Conservation (phyloP, 257 asterid genomes). For the Plectranthus barbatus region DNA sequence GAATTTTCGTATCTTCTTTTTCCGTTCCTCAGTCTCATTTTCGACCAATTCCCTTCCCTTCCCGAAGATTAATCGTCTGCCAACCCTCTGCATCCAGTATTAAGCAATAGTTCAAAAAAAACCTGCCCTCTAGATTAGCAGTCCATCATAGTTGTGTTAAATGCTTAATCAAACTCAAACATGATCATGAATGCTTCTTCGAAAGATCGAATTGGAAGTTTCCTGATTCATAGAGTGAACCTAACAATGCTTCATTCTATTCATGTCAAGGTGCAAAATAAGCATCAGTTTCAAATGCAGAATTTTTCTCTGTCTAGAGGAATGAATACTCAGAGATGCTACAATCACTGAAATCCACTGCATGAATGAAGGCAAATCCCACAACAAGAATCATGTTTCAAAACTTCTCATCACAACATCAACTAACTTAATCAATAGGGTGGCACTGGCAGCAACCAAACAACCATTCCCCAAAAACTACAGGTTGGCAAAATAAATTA, state of each 20-base stretch:
- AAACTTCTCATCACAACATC: not conserved
- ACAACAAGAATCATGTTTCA: no score
- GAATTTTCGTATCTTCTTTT: conserved; percentile 75
- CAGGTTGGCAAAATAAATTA: not conserved
- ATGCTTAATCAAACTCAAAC: not conserved
- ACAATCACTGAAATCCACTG: not conserved
- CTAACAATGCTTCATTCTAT: not conserved
- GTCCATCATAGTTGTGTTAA: not conserved
- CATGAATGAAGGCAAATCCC: not conserved
- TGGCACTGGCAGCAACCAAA: not conserved
- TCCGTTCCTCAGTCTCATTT: conserved; percentile 38
- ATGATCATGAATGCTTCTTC: not conserved
- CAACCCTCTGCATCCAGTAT: conserved; percentile 42
- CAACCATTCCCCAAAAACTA: not conserved
- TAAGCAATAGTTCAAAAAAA: conserved; percentile 5
- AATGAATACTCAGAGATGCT: not conserved
- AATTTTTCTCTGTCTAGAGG: not conserved
- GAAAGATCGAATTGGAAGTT: not conserved
- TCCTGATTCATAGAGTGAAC: not conserved
- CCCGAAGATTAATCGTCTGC: conserved; percentile 62
- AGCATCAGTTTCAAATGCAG: not conserved
- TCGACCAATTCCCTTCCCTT: conserved; percentile 45
- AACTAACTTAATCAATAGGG: not conserved
- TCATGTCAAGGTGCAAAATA: not conserved
- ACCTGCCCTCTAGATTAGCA: not conserved